Base-by-base conservation (phyloP, 1,284 basidiomycete genomes). In the Rhodofomes roseus region DNA sequence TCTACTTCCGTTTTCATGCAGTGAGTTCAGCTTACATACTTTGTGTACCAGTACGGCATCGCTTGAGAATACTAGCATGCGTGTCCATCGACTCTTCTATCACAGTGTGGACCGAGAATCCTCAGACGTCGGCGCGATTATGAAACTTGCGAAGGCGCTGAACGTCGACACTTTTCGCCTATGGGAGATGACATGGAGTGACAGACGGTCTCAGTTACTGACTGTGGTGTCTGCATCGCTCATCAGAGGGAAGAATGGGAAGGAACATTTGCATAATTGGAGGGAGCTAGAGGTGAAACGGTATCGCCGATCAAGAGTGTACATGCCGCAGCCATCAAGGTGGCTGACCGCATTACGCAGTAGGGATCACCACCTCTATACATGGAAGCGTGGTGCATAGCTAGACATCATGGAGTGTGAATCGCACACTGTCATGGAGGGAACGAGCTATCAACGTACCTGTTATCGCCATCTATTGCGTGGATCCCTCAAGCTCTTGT, bases 401-500 rank as follows among this genome's bases (percentile, higher is more conserved):
- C 46, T 48, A 22, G 9, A 44, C 8, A n/a, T 27, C n/a, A 22
- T 20, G 20, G 5, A 5, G 34, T 20, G 31, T 52, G n/a, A 37
- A 23, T 52, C 11, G 31, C 6, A 37, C 29, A 52, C 14, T 2
- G 20, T 22, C n/a, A n/a, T 4, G 20, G 31, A 37, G 7, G 7
- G 6, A 25, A 7, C 7, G 12, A 16, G 11, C 9, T n/a, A 31
- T 20, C 22, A 23, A 22, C 53, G 11, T 41, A 54, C 40, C 40
- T 31, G 29, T 18, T 18, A 29, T 20, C 11, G 4, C 6, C 5
- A 20, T 40, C 27, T 20, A 54, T 20, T 4, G 53, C 23, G 56
- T 22, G 12, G 57, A 51, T 16, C 34, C 31, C 51, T 58, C 57
- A n/a, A 58, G 31, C 52, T 58, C 52, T 34, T 54, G 57, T 23